Conservation (phyloP, 225 moss, liverwort and hornwort species). For the Polytrichum commune region DNA sequence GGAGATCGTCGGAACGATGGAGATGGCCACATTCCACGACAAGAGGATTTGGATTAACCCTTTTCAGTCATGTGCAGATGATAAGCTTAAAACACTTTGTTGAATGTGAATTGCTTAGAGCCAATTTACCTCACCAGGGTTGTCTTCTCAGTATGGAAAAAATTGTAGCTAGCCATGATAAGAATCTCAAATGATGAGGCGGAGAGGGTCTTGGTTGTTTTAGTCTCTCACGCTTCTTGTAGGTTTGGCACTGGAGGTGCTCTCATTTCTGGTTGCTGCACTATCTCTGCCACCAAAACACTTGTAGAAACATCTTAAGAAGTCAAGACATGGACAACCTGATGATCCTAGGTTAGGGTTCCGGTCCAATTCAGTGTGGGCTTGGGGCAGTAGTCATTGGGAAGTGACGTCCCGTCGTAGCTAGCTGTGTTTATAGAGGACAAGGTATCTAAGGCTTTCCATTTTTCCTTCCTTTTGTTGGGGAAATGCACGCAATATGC, state of each 20-base stretch:
- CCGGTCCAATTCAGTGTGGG: not conserved
- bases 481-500: not conserved
- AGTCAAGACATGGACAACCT: constrained; percentile 1
- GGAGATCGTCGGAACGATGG: constrained; percentile 54
- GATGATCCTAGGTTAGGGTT: not conserved
- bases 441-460: constrained; percentile 8
- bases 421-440: constrained; percentile 10
- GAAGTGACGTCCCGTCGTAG: not conserved
- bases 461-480: not conserved
- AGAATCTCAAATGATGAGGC: not conserved
- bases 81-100: constrained; percentile 6
- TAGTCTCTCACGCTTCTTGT: not conserved
- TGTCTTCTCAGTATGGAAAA: not conserved
- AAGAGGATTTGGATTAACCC: constrained; percentile 45
- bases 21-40: constrained; percentile 56
- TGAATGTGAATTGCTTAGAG: constrained; percentile 1
- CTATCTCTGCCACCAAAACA: not conserved
- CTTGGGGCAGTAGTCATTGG: not conserved
- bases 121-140: not conserved
- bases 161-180: constrained; percentile 5
- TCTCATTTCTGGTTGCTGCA: not conserved
- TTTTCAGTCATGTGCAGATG: not conserved
- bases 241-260: constrained; percentile 2
- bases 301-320: constrained; percentile 8
- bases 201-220: not conserved